Base-by-base conservation (phyloP, 2,329 filamentous ascomycete species). In the Elsinoe batatas region DNA sequence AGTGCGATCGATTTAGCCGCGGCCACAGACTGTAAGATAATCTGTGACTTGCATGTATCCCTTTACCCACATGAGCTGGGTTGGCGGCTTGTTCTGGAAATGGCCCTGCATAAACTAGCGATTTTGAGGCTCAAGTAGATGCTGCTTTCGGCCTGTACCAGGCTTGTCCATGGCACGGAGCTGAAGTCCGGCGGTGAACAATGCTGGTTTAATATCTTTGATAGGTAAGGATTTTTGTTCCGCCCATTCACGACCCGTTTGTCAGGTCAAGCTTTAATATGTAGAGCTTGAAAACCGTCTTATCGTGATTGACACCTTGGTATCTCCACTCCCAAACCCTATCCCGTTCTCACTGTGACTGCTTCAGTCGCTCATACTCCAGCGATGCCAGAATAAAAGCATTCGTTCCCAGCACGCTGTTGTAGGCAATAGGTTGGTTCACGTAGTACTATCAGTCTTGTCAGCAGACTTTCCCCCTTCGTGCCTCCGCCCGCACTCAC, bases 401-500 rank as follows among this genome's bases (percentile, higher is more conserved):
- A 22, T 46, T 46, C 42, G 42, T 26, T 5, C 42, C 42, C 20
- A 46, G 42, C 2, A 49, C 44, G 26, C 30, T 33, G 30, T 49
- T 49, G 15, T 17, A 49, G 10, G 33, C 26, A 6, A 49, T 49
- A 17, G 44, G 44, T 20, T 35, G 44, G n/a, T 33, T 33, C 5
- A 49, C 30, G 33, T 49, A 49, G 44, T 49, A 49, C 44, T 49
- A 17, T 13, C 13, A 15, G 2, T 13, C 12, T 8, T 8, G 44
- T 49, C 26, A 49, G 44, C 8, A 13, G 35, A 26, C 5, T 20
- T 35, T 11, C 15, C 6, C 15, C 13, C 10, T 17, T 26, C 26
- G 7, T n/a, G 42, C n/a, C 12, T 11, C 32, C 13, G n/a, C 6
- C 43, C 15, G 13, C 11, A 11, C 68, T 66, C 61, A 78, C 76